Conservation (phyloP, 2,329 filamentous ascomycete species). For the Xylogone sp. region DNA sequence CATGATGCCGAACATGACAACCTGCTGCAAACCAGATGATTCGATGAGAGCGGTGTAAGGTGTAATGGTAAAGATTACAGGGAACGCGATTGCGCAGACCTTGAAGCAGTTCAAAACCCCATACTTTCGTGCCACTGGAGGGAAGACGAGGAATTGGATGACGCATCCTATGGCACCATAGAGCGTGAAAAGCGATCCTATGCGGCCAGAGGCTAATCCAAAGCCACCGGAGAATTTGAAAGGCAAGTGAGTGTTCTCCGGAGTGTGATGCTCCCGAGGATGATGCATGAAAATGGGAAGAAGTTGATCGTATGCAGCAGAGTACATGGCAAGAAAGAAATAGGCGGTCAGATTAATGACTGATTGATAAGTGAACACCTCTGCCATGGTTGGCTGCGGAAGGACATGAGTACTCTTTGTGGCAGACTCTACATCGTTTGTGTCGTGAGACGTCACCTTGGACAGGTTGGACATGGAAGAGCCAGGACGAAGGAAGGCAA, state of each 20-base stretch:
- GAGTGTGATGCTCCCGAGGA: conserved; percentile 49
- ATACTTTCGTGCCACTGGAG: conserved; percentile 65
- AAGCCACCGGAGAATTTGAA: conserved; percentile 84
- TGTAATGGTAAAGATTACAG: conserved; percentile 73
- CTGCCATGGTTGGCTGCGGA: conserved; percentile 40
- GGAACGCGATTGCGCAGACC: conserved; percentile 62
- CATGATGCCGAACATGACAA: conserved; percentile 64
- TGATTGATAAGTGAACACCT: conserved; percentile 73
- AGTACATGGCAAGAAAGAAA: conserved; percentile 76
- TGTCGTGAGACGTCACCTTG: conserved; percentile 1
- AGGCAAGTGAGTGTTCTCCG: conserved; percentile 60
- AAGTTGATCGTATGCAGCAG: conserved; percentile 80
- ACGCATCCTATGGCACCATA: conserved; percentile 78
- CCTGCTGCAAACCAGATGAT: conserved; percentile 46
- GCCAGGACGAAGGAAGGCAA: conserved; percentile 45
- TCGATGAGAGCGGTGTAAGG: conserved; percentile 72
- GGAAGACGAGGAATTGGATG: conserved; percentile 84
- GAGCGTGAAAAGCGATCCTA: conserved; percentile 80
- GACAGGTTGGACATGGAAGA: conserved; percentile 24
- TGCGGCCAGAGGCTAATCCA: conserved; percentile 66
- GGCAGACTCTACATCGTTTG: background rate
- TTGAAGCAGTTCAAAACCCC: conserved; percentile 74
- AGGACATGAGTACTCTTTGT: conserved; percentile 9
- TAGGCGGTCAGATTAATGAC: conserved; percentile 74
- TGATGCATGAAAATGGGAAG: conserved; percentile 87